Percentiles rank a stretch among this genome's conserved stretches.
Conservation (phyloP, 2,329 filamentous ascomycete genomes). For the Pseudocercospora macadamiae region DNA sequence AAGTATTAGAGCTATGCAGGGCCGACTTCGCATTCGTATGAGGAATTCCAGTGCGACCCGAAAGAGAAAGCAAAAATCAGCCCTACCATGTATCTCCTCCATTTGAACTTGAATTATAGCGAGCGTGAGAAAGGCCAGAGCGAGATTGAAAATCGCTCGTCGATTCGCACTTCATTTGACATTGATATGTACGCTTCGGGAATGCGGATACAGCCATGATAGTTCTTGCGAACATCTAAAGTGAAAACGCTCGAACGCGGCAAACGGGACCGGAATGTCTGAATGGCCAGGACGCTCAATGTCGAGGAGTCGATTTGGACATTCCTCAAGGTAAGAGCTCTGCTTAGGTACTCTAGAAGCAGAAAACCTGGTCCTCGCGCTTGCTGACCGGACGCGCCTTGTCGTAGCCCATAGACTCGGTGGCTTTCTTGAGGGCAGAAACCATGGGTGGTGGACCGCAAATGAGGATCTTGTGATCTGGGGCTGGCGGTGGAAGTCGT, state of each 20-base stretch:
- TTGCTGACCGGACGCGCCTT: conserved; percentile 96
- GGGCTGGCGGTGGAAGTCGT: conserved; percentile 78
- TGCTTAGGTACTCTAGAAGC: conserved; percentile 68
- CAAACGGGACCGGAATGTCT: not conserved
- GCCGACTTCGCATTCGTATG: not conserved
- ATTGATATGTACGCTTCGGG: not conserved
- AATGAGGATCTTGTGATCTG: conserved; percentile 89
- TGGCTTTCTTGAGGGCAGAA: conserved; percentile 93
- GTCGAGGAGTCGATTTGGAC: no score
- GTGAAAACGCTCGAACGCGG: conserved; percentile 7
- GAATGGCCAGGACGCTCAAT: not conserved
- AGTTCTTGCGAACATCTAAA: not conserved
- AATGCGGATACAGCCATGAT: not conserved
- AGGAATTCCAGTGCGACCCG: not conserved
- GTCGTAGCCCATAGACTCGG: conserved; percentile 83
- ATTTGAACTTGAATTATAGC: no score
- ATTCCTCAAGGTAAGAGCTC: not conserved
- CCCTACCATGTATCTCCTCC: no score
- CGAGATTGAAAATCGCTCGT: no score
- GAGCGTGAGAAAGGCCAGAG: not conserved
- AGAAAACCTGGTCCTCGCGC: conserved; percentile 96
- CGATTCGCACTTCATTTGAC: no score
- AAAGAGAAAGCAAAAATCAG: no score
- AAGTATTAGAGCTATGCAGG: not conserved
- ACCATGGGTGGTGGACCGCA: conserved; percentile 98